These are phyloP conservation scores for Pyrus pyrifolia DNA, from an alignment of 306 rosid species.

Conservation along the genomic window DNA sequence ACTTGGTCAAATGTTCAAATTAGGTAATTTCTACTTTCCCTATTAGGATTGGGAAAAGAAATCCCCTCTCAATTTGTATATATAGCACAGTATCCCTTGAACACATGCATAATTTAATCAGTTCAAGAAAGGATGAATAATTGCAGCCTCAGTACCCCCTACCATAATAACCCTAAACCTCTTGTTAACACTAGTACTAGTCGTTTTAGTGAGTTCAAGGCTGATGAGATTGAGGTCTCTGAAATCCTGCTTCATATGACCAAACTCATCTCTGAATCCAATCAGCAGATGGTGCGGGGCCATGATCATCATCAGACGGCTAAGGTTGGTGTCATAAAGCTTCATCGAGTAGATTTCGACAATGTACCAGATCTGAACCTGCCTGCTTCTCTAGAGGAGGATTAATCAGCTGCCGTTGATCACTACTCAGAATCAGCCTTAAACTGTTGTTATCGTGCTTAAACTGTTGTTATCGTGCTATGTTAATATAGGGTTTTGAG, in stretches of 20 bases:
- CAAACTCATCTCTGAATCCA: neutral
- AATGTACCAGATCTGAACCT: neutral
- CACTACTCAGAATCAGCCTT: neutral
- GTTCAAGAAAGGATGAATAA: neutral
- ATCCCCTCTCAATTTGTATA: neutral
- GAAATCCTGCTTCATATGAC: neutral
- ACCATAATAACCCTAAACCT: neutral
- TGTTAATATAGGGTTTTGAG: neutral
- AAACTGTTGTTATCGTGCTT: too few species aligned
- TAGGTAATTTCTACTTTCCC: neutral
- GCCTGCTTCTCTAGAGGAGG: neutral
- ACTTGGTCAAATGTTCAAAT: neutral
- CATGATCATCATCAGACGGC: neutral
- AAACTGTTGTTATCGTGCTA: neutral
- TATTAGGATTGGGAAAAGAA: neutral
- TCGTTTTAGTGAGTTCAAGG: neutral
- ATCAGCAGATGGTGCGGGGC: neutral
- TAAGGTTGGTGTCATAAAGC: neutral
- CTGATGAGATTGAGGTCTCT: neutral
- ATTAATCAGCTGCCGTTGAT: neutral
- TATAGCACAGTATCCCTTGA: neutral
- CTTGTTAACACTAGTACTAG: neutral
- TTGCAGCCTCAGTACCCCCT: neutral
- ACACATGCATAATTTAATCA: neutral
- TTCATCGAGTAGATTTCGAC: neutral